phyloP scores from a whole-genome alignment of 176 grass and related monocot genomes.

The Carex myosuroides region DNA sequence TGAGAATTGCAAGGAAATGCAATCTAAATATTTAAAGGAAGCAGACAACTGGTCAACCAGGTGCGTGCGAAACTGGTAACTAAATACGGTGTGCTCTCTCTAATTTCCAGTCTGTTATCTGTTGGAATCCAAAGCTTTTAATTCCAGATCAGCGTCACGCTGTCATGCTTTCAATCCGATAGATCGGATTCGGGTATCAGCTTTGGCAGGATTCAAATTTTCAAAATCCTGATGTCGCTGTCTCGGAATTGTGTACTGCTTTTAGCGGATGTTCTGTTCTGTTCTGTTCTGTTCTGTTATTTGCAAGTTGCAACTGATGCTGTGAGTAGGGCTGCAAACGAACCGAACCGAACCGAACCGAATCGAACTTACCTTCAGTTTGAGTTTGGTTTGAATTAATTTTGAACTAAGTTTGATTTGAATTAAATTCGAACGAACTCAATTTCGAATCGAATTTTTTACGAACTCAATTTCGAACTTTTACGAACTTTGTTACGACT shows the following conservation, averaged over 20 bases:
- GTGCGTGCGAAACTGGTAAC: neutral
- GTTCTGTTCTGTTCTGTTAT: too few relatives aligned
- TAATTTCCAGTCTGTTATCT: neutral
- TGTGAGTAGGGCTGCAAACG: too few relatives aligned
- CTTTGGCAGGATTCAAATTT: neutral
- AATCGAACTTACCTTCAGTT: too few relatives aligned
- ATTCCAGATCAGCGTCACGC: slow-evolving; percentile 22
- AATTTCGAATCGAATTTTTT: too few relatives aligned
- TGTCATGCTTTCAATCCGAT: neutral
- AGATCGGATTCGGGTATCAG: neutral
- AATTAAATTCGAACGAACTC: too few relatives aligned
- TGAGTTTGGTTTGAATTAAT: too few relatives aligned
- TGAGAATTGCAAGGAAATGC: neutral
- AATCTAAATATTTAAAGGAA: neutral
- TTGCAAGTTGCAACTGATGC: too few relatives aligned
- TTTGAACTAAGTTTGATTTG: too few relatives aligned
- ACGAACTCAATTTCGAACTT: too few relatives aligned
- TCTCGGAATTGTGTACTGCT: neutral
- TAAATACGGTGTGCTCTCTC: neutral
- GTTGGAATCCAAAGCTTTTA: slow-evolving; percentile 20
- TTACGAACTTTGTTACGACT: too few relatives aligned
- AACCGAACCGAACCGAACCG: too few relatives aligned
- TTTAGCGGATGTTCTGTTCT: neutral
- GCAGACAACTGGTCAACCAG: neutral
- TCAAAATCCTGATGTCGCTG: neutral